Base-by-base conservation (phyloP, 2,329 filamentous ascomycete species). In the Fusarium bactridioides region DNA sequence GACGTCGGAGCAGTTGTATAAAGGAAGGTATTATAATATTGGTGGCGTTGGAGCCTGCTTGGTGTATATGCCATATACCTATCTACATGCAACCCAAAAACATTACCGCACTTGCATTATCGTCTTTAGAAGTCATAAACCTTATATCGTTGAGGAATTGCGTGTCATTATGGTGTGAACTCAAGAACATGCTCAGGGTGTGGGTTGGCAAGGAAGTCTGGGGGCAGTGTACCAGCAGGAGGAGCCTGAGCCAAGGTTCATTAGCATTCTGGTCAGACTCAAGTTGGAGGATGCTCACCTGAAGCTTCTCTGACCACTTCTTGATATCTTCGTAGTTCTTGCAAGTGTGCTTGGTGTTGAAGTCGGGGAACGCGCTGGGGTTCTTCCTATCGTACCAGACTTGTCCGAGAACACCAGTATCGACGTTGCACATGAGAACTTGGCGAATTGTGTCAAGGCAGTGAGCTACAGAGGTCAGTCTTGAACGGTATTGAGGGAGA, bases 381-480 rank as follows among this genome's bases (percentile, higher is more conserved):
- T 82, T 78, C 3, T 82, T 74, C 7, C 79, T 77, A 29, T 88
- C 81, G 38, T 85, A 85, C 89, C 89, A 91, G 10, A 91, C 84
- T 73, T 91, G 88, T 18, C 89, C 89, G 0, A 91, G 82, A 1
- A 91, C 84, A 3, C 85, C 89, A 6, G 88, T 86, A 71, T 91
- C 90, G 25, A 87, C 82, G 33, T 86, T 88, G 78, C 89, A 91
- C 87, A 91, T 91, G 19, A 91, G 82, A 21, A 89, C 86, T 76
- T 91, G 89, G 2, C 89, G 86, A 48, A 91, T 66, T 7, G 87
- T 88, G 69, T 91, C 90, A 37, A 91, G 81, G 65, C 90, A 91
- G 67, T 91, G 89, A 2, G 75, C 76, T 79, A 16, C 2, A 35
- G 33, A 35, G 8, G 15, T 35, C 15, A 35, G 33, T 18, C 10